Conservation (phyloP, 495 filamentous ascomycete genomes). For the Pyronema omphalodes region DNA sequence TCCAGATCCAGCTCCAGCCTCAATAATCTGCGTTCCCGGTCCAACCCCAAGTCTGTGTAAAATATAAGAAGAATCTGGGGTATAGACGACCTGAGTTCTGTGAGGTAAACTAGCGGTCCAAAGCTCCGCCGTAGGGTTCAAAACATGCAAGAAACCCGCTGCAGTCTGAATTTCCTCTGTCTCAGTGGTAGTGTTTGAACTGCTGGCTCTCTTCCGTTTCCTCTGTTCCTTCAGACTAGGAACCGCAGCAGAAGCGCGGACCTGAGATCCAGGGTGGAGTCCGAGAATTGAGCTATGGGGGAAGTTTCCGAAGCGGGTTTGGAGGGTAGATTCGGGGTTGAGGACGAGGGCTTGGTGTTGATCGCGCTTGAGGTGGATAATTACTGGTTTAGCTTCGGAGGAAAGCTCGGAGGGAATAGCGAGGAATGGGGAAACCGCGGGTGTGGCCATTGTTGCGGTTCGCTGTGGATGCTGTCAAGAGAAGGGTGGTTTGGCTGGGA, state of each 20-base stretch:
- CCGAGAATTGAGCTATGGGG: slow-evolving; percentile 71
- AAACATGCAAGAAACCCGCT: slow-evolving; percentile 75
- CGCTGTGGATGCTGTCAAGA: not conserved
- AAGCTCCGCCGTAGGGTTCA: slow-evolving; percentile 78
- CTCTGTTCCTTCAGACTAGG: slow-evolving; percentile 29
- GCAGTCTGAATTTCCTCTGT: slow-evolving; percentile 16
- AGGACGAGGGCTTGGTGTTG: slow-evolving; percentile 58
- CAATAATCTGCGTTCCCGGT: slow-evolving; percentile 65
- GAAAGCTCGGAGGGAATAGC: slow-evolving; percentile 9
- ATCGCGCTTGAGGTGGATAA: slow-evolving; percentile 74
- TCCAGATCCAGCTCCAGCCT: slow-evolving; percentile 87
- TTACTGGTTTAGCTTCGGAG: slow-evolving; percentile 25
- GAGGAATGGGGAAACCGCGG: slow-evolving; percentile 10
- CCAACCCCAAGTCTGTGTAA: slow-evolving; percentile 68
- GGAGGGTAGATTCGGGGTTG: slow-evolving; percentile 44
- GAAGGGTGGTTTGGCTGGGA: too few relatives aligned
- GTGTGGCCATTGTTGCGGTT: not conserved
- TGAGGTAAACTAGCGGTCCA: slow-evolving; percentile 87
- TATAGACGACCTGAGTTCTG: slow-evolving; percentile 94
- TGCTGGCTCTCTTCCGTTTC: slow-evolving; percentile 34
- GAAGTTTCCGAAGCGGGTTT: slow-evolving; percentile 89
- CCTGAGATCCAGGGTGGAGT: slow-evolving; percentile 77
- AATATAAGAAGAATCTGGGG: slow-evolving; percentile 90
- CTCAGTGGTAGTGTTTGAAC: slow-evolving; percentile 20
- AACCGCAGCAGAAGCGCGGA: slow-evolving; percentile 56